Evolutionary conservation across 2,329 filamentous ascomycete genomes (phyloP).

Genomic region (Parasarocladium wereldwijsianum): DNA sequence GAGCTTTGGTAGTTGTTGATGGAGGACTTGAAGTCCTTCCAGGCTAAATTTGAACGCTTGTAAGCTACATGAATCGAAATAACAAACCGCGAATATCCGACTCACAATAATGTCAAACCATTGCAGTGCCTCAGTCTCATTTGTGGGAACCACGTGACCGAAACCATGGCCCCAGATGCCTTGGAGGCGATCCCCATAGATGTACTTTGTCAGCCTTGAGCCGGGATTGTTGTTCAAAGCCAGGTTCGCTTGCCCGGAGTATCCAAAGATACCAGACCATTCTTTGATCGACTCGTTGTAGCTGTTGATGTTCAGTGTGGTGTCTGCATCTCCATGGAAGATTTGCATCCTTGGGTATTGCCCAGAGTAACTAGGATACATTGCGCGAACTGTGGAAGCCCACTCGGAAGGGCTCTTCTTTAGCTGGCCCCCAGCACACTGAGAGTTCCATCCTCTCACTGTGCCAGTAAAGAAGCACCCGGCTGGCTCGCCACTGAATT

Average conservation of each 20-base stretch:
- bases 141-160: constrained; percentile 17
- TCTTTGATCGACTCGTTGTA: constrained; percentile 42
- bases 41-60: neutral
- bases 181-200: constrained; percentile 17
- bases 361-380: constrained; percentile 35
- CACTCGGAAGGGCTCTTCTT: constrained; percentile 28
- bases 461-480: constrained; percentile 28
- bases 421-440: constrained; percentile 32
- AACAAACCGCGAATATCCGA: neutral
- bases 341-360: constrained; percentile 39
- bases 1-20: neutral
- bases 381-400: constrained; percentile 27
- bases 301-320: constrained; percentile 34
- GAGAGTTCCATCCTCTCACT: constrained; percentile 32
- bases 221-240: constrained; percentile 14
- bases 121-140: constrained; percentile 13
- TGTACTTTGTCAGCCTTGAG: constrained; percentile 15
- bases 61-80: no score
- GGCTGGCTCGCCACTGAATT: constrained; percentile 27
- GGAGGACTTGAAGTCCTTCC: neutral
- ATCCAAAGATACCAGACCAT: constrained; percentile 35
- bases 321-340: constrained; percentile 39
- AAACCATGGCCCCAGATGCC: constrained; percentile 18
- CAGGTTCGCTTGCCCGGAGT: constrained; percentile 13
- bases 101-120: constrained; percentile 11